Conservation (phyloP, 2,329 filamentous ascomycete genomes). For the Aspergillus sojae region DNA sequence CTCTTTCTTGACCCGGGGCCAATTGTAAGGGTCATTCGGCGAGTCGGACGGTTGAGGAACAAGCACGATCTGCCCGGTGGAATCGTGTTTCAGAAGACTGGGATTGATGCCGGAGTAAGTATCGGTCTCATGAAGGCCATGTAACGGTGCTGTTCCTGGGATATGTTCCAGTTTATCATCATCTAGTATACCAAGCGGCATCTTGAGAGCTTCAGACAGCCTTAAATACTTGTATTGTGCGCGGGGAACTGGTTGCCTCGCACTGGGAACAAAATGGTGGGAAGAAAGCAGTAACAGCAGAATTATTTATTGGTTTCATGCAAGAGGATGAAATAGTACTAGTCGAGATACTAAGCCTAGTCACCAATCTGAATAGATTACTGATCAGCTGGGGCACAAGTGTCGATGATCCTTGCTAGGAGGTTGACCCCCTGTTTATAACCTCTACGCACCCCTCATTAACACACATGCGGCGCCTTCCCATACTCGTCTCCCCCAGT, state of each 20-base stretch:
- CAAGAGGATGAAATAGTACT: background rate
- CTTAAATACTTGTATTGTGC: background rate
- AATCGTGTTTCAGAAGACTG: constrained; percentile 36
- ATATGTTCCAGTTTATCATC: constrained; percentile 34
- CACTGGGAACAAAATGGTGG: background rate
- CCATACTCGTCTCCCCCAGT: background rate
- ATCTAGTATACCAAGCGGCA: constrained; percentile 35
- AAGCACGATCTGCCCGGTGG: constrained; percentile 29
- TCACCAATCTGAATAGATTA: background rate
- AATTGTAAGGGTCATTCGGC: constrained; percentile 30
- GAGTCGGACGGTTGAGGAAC: constrained; percentile 30
- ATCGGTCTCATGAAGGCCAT: background rate
- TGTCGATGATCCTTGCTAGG: background rate
- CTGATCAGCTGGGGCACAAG: background rate
- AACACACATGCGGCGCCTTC: background rate
- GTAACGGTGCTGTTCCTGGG: constrained; percentile 33
- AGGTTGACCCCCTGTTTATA: background rate
- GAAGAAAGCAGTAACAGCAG: background rate
- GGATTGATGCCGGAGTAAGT: constrained; percentile 24
- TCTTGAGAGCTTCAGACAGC: constrained; percentile 15
- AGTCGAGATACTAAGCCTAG: background rate
- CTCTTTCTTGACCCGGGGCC: constrained; percentile 36
- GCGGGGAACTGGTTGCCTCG: background rate
- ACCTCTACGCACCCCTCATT: background rate
- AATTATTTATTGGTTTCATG: background rate